Percentiles rank a stretch among this genome's conserved stretches.
phyloP scores from a whole-genome alignment of 192 early-diverging fungal genomes.

The Backusella luteola region DNA sequence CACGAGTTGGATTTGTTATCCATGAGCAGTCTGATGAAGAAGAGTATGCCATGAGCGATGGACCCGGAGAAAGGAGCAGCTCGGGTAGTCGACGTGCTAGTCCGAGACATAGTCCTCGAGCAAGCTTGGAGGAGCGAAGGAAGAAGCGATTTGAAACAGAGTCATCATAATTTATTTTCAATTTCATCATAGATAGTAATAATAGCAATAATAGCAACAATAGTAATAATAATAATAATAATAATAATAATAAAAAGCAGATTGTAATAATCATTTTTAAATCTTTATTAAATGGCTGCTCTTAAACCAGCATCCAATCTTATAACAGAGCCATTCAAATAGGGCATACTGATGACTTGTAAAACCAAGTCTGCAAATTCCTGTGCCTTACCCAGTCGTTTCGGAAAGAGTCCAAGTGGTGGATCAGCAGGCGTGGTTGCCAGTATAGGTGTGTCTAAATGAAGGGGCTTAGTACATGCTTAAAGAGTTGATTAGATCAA shows the following conservation, averaged over 20 bases:
- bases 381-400: background rate
- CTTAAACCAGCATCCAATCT: slow-evolving; percentile 16
- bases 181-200: background rate
- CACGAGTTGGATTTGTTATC: slow-evolving; percentile 31
- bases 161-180: background rate
- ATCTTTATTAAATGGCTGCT: background rate
- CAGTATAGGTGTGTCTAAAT: background rate
- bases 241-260: too few relatives aligned
- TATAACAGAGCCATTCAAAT: slow-evolving; percentile 16
- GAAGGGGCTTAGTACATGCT: too few relatives aligned
- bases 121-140: slow-evolving; percentile 25
- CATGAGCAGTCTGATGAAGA: slow-evolving; percentile 33
- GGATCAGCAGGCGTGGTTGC: background rate
- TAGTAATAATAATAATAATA: background rate
- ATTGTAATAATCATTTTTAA: background rate
- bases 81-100: slow-evolving; percentile 2
- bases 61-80: background rate
- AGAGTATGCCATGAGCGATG: slow-evolving; percentile 15
- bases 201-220: too few relatives aligned
- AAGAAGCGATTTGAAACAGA: background rate
- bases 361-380: slow-evolving; percentile 11
- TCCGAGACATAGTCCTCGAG: slow-evolving; percentile 19
- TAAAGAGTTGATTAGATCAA: too few relatives aligned
- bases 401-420: slow-evolving; percentile 10
- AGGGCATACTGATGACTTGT: background rate